Evolutionary conservation across 805 yeast genomes (phyloP), one percentile per base, ranked within the genome.

Genomic region (Wickerhamiella allomyrinae): DNA sequence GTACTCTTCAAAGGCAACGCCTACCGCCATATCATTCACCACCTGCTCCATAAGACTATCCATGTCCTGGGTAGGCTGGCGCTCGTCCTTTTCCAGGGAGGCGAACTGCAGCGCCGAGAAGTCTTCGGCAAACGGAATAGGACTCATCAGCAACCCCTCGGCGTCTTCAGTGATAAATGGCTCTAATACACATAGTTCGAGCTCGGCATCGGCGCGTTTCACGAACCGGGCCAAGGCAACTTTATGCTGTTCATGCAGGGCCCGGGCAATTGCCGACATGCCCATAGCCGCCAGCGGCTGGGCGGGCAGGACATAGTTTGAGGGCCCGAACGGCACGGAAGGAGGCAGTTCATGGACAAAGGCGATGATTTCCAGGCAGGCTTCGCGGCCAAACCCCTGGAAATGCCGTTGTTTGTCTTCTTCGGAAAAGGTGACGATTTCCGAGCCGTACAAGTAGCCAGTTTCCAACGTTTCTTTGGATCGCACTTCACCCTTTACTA

Each of bases 61-160:
- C 25, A 48, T 41, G 5, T 29, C 48, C 1, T 15, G 34, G 8
- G 24, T 19, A 1, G 49, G 47, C 15, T 40, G 20, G 5, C 42
- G 15, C 15, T 21, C 20, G 39, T 44, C 14, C 25, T 38, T 19
- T 2, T 20, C 33, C 23, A 46, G 21, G 5, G 41, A 33, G 2
- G 5, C 14, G 25, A 45, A 40, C 37, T 14, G 13, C 11, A 25
- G 20, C n/a, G 39, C 23, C 17, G 37, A 36, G 33, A 21, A 39
- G 19, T 53, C 57, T 21, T 51, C 47, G 8, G 34, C 29, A 37
- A 51, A 50, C 7, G 56, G 55, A 25, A 51, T 41, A 1, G 46
- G 45, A 1, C 49, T 36, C 24, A 46, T 20, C 13, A 53, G 34
- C 19, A 25, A 27, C 17, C 43, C 42, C 2, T 41, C 35, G 1